These are phyloP conservation scores for Basipetospora chlamydospora DNA, from an alignment of 2,329 filamentous ascomycete species.

Conservation along the genomic window DNA sequence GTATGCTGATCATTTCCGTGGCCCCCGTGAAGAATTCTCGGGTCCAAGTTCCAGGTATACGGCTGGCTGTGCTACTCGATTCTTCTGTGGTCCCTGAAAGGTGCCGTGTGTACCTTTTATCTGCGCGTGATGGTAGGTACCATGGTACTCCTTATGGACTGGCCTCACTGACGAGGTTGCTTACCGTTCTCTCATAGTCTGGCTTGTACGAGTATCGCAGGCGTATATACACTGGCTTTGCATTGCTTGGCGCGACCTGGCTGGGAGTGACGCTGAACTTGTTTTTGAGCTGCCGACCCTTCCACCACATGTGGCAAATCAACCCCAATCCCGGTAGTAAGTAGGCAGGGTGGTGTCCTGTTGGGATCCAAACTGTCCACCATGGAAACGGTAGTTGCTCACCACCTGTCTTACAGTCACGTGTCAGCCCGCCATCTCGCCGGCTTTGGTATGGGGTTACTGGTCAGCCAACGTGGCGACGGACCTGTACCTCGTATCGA, in stretches of 20 bases:
- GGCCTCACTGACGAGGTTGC: too few species aligned
- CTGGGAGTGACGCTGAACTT: constrained; percentile 33
- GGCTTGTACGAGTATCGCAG: constrained; percentile 23
- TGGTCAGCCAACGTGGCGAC: constrained; percentile 38
- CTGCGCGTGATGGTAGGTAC: constrained; percentile 30
- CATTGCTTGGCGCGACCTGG: constrained; percentile 32
- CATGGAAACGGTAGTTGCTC: background rate
- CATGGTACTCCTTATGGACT: too few species aligned
- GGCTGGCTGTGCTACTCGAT: constrained; percentile 40
- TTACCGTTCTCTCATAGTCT: too few species aligned
- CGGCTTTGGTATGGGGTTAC: constrained; percentile 34
- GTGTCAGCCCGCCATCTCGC: constrained; percentile 35
- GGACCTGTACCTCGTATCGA: constrained; percentile 43
- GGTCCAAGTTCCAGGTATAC: constrained; percentile 40
- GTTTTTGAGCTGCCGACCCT: constrained; percentile 35
- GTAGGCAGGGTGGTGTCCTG: constrained; percentile 13
- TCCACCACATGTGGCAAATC: constrained; percentile 44
- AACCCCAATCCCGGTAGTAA: constrained; percentile 39
- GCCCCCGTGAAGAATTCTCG: too few species aligned
- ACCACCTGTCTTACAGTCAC: constrained; percentile 16
- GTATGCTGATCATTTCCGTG: too few species aligned
- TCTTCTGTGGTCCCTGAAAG: constrained; percentile 40
- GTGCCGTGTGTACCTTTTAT: constrained; percentile 42
- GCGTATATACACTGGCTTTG: constrained; percentile 35
- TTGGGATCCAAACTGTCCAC: background rate